These are phyloP conservation scores for Darksidea phi DNA, from an alignment of 495 filamentous ascomycete genomes.

Conservation along the genomic window DNA sequence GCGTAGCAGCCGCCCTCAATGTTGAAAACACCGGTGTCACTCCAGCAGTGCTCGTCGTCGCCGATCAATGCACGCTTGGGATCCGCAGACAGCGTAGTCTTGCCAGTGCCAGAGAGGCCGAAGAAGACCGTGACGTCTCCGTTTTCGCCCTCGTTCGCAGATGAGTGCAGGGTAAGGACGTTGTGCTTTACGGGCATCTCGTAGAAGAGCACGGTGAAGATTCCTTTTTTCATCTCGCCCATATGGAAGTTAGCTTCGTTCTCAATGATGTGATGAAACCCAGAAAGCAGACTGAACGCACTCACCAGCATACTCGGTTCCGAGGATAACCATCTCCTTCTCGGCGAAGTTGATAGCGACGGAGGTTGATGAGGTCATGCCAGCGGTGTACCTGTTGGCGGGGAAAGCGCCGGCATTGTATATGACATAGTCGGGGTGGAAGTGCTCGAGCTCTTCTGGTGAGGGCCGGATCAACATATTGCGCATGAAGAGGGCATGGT, in stretches of 20 bases:
- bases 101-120: slow-evolving; percentile 96
- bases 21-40: slow-evolving; percentile 95
- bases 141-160: slow-evolving; percentile 82
- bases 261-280: too few species aligned
- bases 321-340: slow-evolving; percentile 97
- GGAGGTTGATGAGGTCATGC: slow-evolving; percentile 93
- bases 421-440: slow-evolving; percentile 99
- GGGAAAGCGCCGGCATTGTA: slow-evolving; percentile 99
- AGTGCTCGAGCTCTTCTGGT: slow-evolving; percentile 85
- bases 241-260: too few species aligned
- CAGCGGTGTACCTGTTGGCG: slow-evolving; percentile 94
- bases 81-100: slow-evolving; percentile 96
- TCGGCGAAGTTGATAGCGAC: slow-evolving; percentile 86
- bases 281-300: too few species aligned
- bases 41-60: slow-evolving; percentile 99
- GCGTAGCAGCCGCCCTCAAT: slow-evolving; percentile 99
- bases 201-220: slow-evolving; percentile 99
- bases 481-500: slow-evolving; percentile 99
- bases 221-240: slow-evolving; percentile 99
- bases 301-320: slow-evolving; percentile 98
- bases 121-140: slow-evolving; percentile 98
- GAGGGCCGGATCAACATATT: slow-evolving; percentile 99
- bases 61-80: slow-evolving; percentile 94
- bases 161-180: slow-evolving; percentile 94
- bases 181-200: slow-evolving; percentile 99